Base-by-base conservation (phyloP, 805 yeast genomes). In the Yarrowia porcina region DNA sequence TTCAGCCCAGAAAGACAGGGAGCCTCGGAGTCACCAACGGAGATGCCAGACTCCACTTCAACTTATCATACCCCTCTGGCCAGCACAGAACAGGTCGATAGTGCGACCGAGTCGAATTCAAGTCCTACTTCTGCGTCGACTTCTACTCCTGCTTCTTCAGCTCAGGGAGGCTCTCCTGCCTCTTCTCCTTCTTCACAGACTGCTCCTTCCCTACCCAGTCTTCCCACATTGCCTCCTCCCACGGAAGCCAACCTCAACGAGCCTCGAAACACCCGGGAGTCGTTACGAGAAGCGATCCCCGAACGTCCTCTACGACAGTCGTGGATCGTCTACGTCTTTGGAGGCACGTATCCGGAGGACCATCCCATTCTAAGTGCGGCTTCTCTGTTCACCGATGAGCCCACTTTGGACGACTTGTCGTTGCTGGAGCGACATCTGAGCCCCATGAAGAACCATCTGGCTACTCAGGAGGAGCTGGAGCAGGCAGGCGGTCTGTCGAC, bases 321-420 rank as follows among this genome's bases (percentile, higher is more conserved):
- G 1, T 84, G 88, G 88, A 79, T 83, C n/a, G 82, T 84, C 23
- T 82, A 82, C 57, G 86, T 84, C 8, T 78, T 83, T 74, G 87
- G 87, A 0, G 85, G 85, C 41, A 72, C 80, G 13, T 84, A 82
- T 66, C 77, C 81, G 2, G 72, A 72, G 42, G 72, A 78, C 63
- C 84, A 82, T 67, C 85, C 84, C 5, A 69, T 82, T 9, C 72
- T 82, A 35, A 70, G 77, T 1, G 81, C 83, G 1, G 82, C 82
- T 5, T 73, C 82, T 2, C 66, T 82, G 47, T 72, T 79, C 68
- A 75, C 80, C 2, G 83, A 81, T 54, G 74, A 76, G 54, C 84
- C 83, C n/a, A 75, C 81, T 0, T 78, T 79, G 67, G 83, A 81
- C 62, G 85, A 82, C 65, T 66, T 81, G 68, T 66, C 80, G 41